Conservation (phyloP, 2,329 filamentous ascomycete species). For the Paramyrothecium sp. region DNA sequence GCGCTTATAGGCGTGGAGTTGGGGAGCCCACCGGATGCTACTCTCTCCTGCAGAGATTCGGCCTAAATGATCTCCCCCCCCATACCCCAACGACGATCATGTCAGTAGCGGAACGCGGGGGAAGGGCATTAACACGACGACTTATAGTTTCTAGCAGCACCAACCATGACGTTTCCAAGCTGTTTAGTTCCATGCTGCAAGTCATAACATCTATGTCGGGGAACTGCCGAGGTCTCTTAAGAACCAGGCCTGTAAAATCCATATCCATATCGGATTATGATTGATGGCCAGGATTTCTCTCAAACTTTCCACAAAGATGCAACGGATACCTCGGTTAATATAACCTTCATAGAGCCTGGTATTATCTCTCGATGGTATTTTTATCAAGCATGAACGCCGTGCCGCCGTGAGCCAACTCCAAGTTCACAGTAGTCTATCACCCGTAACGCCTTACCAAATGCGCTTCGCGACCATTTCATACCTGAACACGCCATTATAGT, state of each 20-base stretch:
- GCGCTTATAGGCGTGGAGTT: background rate
- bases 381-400: background rate
- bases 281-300: no score
- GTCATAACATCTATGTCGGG: no score
- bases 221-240: no score
- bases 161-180: no score
- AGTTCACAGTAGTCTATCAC: background rate
- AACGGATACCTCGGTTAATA: no score
- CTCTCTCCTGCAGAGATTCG: background rate
- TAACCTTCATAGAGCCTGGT: no score
- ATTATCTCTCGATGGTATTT: background rate
- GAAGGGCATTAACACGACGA: background rate
- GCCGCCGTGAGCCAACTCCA: background rate
- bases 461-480: constrained; percentile 97
- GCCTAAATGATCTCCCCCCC: background rate
- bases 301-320: no score
- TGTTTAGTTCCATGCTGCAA: no score
- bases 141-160: no score
- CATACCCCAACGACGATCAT: background rate
- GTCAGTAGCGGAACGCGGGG: background rate
- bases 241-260: no score
- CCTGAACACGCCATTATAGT: constrained; percentile 67
- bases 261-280: no score
- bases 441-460: constrained; percentile 68
- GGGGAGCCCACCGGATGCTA: background rate